A percentile compares a stretch with the other conserved stretches of the same genome.
Conservation (phyloP, 176 grass and related monocot genomes). For the Rhipidocladum racemiflorum region DNA sequence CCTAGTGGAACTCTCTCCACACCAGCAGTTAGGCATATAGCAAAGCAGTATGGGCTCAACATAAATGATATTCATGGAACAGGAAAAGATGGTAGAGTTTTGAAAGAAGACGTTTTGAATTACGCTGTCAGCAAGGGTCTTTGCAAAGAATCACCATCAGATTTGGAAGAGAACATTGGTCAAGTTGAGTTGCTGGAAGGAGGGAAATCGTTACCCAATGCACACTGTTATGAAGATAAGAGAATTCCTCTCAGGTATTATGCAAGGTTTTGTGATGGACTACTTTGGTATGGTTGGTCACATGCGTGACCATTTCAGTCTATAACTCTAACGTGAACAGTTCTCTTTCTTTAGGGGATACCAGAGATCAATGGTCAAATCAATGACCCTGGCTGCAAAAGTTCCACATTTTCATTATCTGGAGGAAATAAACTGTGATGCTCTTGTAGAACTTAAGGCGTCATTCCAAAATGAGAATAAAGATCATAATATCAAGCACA, state of each 20-base stretch:
- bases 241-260: conserved; percentile 69
- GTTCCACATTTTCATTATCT: conserved; percentile 95
- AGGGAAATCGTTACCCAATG: conserved; percentile 25
- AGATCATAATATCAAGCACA: conserved; percentile 79
- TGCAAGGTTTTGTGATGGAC: not conserved
- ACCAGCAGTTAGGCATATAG: conserved; percentile 75
- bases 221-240: conserved; percentile 56
- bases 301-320: not conserved
- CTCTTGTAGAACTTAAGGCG: conserved; percentile 70
- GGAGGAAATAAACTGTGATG: conserved; percentile 92
- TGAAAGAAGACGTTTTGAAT: conserved; percentile 89
- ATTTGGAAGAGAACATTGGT: conserved; percentile 23
- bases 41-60: conserved; percentile 63
- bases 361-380: conserved; percentile 90
- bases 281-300: not conserved
- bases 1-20: conserved; percentile 56
- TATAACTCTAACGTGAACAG: conserved; percentile 7
- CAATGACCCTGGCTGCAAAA: conserved; percentile 84
- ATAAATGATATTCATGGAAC: conserved; percentile 76
- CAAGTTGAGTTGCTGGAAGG: conserved; percentile 37
- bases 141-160: conserved; percentile 30
- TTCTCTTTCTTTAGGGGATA: conserved; percentile 69
- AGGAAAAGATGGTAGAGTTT: conserved; percentile 69
- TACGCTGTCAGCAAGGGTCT: conserved; percentile 61
- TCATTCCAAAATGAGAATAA: conserved; percentile 74